These are phyloP conservation scores for Starmerella potacharoeniae DNA, from an alignment of 805 yeast genomes.

Conservation along the genomic window DNA sequence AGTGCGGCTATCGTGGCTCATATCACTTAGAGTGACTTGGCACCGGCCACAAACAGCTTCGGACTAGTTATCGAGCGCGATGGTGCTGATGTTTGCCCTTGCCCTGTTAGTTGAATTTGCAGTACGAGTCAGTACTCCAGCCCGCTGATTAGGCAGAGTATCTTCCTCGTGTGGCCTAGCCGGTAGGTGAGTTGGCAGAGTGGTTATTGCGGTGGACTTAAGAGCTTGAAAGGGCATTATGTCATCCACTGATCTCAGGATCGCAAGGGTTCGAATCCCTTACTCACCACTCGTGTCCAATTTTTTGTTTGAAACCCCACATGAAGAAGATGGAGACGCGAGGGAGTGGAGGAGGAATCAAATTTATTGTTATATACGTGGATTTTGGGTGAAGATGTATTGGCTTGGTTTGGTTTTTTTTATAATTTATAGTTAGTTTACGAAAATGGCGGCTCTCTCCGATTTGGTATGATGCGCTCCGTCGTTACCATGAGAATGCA, in stretches of 20 bases:
- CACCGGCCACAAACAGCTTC: no score
- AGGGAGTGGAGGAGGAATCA: no score
- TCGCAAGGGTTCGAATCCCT: constrained; percentile 27
- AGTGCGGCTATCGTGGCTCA: background rate
- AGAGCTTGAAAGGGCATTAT: constrained; percentile 7
- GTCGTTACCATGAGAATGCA: constrained; percentile 28
- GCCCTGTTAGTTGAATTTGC: background rate
- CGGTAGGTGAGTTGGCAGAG: constrained; percentile 22
- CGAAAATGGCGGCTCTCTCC: no score
- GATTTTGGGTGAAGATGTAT: no score
- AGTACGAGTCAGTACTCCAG: constrained; percentile 5
- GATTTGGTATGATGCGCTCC: no score
- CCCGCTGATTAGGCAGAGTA: background rate
- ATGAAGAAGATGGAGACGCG: background rate
- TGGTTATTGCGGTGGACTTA: constrained; percentile 26
- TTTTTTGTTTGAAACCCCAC: background rate
- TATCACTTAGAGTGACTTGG: no score
- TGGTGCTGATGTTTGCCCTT: background rate
- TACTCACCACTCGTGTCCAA: constrained; percentile 17
- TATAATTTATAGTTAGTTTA: no score
- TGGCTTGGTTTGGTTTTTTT: no score
- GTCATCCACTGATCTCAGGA: constrained; percentile 24
- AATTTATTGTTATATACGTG: background rate
- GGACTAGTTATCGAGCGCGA: no score
- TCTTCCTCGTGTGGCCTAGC: constrained; percentile 2